Evolutionary conservation across 108 stramenopile genomes (phyloP).

Genomic region (Mediolabrus comicus): DNA sequence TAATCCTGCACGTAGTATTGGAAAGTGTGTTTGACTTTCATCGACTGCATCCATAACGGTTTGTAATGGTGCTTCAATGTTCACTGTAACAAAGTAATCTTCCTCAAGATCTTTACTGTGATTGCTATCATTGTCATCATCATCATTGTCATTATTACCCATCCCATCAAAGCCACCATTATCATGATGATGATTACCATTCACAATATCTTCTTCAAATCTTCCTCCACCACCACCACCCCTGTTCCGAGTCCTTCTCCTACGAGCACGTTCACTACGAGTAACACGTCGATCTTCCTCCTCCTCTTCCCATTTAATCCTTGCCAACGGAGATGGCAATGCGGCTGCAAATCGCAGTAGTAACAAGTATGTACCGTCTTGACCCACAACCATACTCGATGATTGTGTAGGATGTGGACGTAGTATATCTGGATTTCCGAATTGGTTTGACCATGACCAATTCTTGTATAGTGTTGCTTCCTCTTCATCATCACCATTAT

Average conservation of each 20-base stretch:
- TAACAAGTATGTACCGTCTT: slow-evolving; percentile 42
- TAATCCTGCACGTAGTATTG: slow-evolving; percentile 31
- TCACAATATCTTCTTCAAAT: not conserved
- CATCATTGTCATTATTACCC: not conserved
- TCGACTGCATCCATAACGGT: slow-evolving; percentile 45
- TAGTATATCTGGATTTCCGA: slow-evolving; percentile 38
- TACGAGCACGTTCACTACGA: not conserved
- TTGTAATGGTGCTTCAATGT: slow-evolving; percentile 44
- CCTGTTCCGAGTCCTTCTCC: not conserved
- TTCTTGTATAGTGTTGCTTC: slow-evolving; percentile 36
- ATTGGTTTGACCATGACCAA: slow-evolving; percentile 47
- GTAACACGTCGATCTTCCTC: slow-evolving; percentile 40
- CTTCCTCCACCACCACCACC: not conserved
- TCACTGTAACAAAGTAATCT: slow-evolving; percentile 46
- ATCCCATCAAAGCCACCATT: not conserved
- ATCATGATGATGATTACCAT: not conserved
- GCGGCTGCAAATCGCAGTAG: slow-evolving; percentile 37
- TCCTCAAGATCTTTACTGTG: slow-evolving; percentile 32
- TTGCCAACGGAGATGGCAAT: slow-evolving; percentile 33
- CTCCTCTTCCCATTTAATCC: slow-evolving; percentile 49
- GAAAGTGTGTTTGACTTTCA: slow-evolving; percentile 45
- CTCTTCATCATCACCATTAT: slow-evolving; percentile 19
- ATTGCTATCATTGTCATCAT: slow-evolving; percentile 1
- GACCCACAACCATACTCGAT: slow-evolving; percentile 44
- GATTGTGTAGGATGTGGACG: slow-evolving; percentile 37